Evolutionary conservation across 495 filamentous ascomycete species (phyloP), one percentile per base, ranked within the genome.

Genomic region (Hypoxylon trugodes): DNA sequence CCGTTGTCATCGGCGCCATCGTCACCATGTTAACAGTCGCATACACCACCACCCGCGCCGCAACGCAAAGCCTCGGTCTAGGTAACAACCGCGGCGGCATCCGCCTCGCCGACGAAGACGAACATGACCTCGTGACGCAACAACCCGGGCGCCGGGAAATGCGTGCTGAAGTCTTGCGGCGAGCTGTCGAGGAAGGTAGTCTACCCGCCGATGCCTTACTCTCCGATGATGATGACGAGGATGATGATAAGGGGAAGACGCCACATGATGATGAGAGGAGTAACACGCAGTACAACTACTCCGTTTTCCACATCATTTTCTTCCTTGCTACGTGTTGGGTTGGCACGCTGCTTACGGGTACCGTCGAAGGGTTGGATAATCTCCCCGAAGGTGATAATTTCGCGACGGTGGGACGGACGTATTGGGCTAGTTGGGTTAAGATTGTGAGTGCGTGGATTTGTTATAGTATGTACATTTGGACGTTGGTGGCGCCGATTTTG

Each of bases 401-500:
- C 74, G 89, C 90, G 3, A 89, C 95, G 0, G 94, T 98, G 13
- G 95, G 95, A 24, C 81, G 95, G 43, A 97, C 94, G 15, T 95
- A 97, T 79, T 96, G 93, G 87, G 95, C 95, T 16, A 96, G 91
- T 77, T 98, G 95, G 95, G 92, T 97, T 65, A 98, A 98, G 87
- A 98, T 98, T 74, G 86, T 97, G 45, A 96, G 92, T 77, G 88
- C 93, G 13, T 98, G 95, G 95, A 88, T 95, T 41, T 98, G 96
- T 77, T 98, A 98, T 76, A 87, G 79, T 33, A 91, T 98, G 74
- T 98, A 97, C 68, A 81, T 86, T 35, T 98, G 95, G 95, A 96
- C 92, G 19, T 73, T 98, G 66, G 77, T 96, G 41, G 95, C 96
- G 35, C 95, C 95, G 6, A 82, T 93, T 32, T 66, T 94, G 19